Evolutionary conservation across 768 basidiomycete species (phyloP).

Genomic region (Kwoniella newhampshirensis): DNA sequence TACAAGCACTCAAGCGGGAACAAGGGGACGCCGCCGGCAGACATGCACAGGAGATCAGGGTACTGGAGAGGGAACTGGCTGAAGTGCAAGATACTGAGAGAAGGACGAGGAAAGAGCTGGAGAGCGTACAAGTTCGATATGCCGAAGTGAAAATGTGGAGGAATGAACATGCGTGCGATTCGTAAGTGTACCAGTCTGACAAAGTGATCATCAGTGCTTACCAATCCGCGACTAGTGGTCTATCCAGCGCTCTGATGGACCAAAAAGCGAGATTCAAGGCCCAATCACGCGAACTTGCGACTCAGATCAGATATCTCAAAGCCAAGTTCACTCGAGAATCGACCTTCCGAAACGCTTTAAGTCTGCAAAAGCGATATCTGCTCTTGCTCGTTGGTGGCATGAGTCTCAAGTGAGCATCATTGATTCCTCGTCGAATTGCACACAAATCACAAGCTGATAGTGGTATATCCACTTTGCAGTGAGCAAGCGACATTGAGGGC

Average conservation of each 20-base stretch:
- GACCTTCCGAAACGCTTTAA: constrained; percentile 69
- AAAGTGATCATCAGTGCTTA: not conserved
- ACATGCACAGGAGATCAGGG: constrained; percentile 21
- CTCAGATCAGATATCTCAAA: constrained; percentile 88
- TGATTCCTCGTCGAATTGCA: not conserved
- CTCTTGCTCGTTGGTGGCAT: constrained; percentile 63
- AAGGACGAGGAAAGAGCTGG: constrained; percentile 12
- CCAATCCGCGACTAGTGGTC: constrained; percentile 2
- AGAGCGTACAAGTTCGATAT: constrained; percentile 8
- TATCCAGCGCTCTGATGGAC: constrained; percentile 9
- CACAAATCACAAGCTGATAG: constrained; percentile 1
- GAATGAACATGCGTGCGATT: constrained; percentile 52
- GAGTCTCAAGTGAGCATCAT: constrained; percentile 48
- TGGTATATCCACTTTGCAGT: constrained; percentile 11
- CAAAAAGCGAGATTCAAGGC: constrained; percentile 35
- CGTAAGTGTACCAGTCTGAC: constrained; percentile 56
- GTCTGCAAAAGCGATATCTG: constrained; percentile 86
- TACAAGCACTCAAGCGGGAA: constrained; percentile 29
- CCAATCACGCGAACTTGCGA: constrained; percentile 62
- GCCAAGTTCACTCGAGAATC: constrained; percentile 85
- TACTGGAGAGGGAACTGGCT: constrained; percentile 14
- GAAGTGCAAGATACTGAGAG: constrained; percentile 5
- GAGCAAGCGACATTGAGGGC: constrained; percentile 48
- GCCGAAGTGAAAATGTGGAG: constrained; percentile 56
- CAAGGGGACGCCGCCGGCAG: constrained; percentile 6